Base-by-base conservation (phyloP, 441 rosid species). In the Geranium incanum region DNA sequence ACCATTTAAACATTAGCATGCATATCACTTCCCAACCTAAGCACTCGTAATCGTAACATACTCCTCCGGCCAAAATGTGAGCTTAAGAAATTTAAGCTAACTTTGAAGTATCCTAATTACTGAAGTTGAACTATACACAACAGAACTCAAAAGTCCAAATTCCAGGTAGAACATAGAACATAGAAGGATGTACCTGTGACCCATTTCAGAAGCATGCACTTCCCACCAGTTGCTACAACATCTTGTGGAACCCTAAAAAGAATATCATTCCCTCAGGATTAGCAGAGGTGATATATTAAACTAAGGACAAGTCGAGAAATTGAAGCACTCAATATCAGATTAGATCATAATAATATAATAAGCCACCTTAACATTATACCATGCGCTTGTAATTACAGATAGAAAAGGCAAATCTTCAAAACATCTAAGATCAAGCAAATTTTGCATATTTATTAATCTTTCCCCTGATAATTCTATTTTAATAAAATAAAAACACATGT, bases 181-280 rank as follows among this genome's bases (percentile, higher is more conserved):
- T 59, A 39, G 19, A 64, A 7, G 63, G 16, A 64, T 64, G 76
- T 70, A 90, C 97, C 97, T 71, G 91, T 85, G 45, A 95, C 88
- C 99, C 97, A 94, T 86, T 83, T 94, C 72, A 82, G 81, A 75
- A 94, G 80, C 78, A 70, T 82, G 76, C 97, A 94, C 87, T 89
- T 94, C 23, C 97, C 97, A 68, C 97, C 97, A 65, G 93, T 94
- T 3, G 97, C 94, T 33, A 87, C 91, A 72, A 89, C 87, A 82
- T 95, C 97, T 79, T 92, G 99, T 36, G 99, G 97, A 71, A 92
- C 98, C 98, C 99, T 92, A 62, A 60, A 66, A 18, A 59, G 11
- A 59, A 59, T 16, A 59, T 59, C 11, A 7, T 6, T 59, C 64
- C 11, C 64, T 52, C 18, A 9, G 18, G 1, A 59, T 59, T 6